Evolutionary conservation across 371 early-diverging fungal species (phyloP), one percentile per base, ranked within the genome.

Genomic region (Lichtheimia corymbifera): DNA sequence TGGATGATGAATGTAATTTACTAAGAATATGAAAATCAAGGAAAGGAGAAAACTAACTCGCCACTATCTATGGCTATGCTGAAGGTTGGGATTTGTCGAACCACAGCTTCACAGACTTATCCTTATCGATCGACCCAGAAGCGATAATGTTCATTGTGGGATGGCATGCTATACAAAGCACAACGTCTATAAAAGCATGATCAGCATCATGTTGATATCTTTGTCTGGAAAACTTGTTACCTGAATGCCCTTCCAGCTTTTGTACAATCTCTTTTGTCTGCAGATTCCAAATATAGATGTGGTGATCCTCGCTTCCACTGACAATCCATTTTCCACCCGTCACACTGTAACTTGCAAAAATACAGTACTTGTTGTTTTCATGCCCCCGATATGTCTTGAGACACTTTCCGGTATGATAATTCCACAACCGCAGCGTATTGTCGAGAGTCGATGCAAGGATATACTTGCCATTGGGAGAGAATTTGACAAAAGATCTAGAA

Each of bases 381-480:
- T 98, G 98, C 9, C 98, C 99, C 28, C 77, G 82, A 66, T 97
- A 97, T 0, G 94, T 91, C 75, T 97, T 97, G 28, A 97, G 77
- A 56, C 96, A 97, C 72, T 94, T 94, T 25, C 93, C 95, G 14
- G 90, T 91, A 45, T 93, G 91, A 72, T 89, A 93, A 73, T 90
- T 91, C 99, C 99, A 98, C 47, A 98, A 86, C 41, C 96, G 88
- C 51, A 98, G 78, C 22, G 96, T 95, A 66, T 88, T 92, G 78
- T 98, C 97, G 56, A 93, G 79, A 11, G 97, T 95, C 0, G 94
- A 88, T 4, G 97, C 95, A 52, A 98, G 85, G 61, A 98, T 94
- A 73, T 93, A 98, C 80, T 97, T 97, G 64, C 98, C 96, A 72
- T 98, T 98, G 28, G 99, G 99, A 25, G 97, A 96, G 69, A 98